Conservation (phyloP, 768 basidiomycete species). For the Tremella mesenterica region DNA sequence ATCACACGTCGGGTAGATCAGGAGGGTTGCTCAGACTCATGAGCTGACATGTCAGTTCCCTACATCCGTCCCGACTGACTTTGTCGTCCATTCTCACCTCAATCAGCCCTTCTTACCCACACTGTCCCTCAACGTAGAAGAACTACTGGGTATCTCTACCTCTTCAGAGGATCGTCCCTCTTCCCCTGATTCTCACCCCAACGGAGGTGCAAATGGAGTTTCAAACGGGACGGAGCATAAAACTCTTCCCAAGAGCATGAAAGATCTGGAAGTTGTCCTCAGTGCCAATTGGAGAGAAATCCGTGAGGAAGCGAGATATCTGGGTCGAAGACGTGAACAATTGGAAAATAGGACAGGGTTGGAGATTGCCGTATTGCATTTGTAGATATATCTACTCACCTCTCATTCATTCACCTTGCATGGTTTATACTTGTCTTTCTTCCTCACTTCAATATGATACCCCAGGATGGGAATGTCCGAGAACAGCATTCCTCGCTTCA, state of each 20-base stretch:
- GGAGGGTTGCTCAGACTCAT: not conserved
- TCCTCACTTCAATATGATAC: no score
- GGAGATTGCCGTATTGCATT: constrained; percentile 30
- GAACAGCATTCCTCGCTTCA: no score
- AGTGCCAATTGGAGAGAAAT: constrained; percentile 31
- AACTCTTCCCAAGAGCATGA: constrained; percentile 15
- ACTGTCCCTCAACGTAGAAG: constrained; percentile 54
- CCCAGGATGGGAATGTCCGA: no score
- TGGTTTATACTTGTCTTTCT: no score
- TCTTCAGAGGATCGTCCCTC: not conserved
- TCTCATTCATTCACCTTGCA: no score
- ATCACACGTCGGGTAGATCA: no score
- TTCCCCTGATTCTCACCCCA: not conserved
- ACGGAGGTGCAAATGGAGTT: not conserved
- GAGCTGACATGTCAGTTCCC: constrained; percentile 49
- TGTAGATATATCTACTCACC: constrained; percentile 5
- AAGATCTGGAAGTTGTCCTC: constrained; percentile 28
- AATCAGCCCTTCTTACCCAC: constrained; percentile 67
- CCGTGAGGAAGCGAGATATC: constrained; percentile 16
- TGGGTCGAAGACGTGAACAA: constrained; percentile 26
- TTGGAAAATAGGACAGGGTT: constrained; percentile 33
- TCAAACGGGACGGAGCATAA: no score
- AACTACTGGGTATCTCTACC: constrained; percentile 47
- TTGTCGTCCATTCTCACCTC: constrained; percentile 51
- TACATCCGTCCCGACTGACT: constrained; percentile 51